Evolutionary conservation across 2,329 filamentous ascomycete genomes (phyloP), one percentile per base, ranked within the genome.

Genomic region (Ophiocordyceps unilateralis): DNA sequence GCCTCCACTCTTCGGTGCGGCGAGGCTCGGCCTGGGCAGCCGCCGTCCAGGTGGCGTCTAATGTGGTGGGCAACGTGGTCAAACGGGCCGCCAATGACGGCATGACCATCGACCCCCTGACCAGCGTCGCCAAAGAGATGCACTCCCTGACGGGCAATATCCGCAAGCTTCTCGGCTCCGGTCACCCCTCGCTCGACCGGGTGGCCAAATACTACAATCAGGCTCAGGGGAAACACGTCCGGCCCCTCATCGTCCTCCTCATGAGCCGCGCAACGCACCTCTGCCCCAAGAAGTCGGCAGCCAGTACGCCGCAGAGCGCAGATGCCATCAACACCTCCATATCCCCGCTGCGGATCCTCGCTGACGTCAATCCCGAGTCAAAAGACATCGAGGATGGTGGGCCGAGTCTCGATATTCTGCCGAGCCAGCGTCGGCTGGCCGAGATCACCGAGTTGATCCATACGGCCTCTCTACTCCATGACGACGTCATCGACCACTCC

Each of bases 361-460:
- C 78, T 52, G 91, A 98, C 61, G 68, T 77, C 51, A 96, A 98
- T 56, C 89, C 89, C 43, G 59, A 61, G 28, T 54, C 56, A 51
- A 57, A 63, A 19, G 53, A 62, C 34, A 30, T 39, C 9, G 42
- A 43, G 41, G 58, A 61, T 34, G 50, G 51, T 44, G 24, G 24
- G 12, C 17, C 32, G 15, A 69, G 70, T 43, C 63, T 73, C 52
- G 76, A 84, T 51, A 91, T 98, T 51, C 76, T 96, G 19, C 89
- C 91, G n/a, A 83, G 86, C 17, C 91, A 98, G 58, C 74, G 89
- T 49, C 80, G 91, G 22, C 70, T 98, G 32, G 91, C 91, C 42
- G 91, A 98, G 63, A 96, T 98, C 55, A 91, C 89, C 2, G 91
- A 98, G 63, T 72, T 98, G 44, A 96, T 98, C 50, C 91, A 98